Conservation (phyloP, 1,284 basidiomycete genomes). For the Ganoderma sp. region DNA sequence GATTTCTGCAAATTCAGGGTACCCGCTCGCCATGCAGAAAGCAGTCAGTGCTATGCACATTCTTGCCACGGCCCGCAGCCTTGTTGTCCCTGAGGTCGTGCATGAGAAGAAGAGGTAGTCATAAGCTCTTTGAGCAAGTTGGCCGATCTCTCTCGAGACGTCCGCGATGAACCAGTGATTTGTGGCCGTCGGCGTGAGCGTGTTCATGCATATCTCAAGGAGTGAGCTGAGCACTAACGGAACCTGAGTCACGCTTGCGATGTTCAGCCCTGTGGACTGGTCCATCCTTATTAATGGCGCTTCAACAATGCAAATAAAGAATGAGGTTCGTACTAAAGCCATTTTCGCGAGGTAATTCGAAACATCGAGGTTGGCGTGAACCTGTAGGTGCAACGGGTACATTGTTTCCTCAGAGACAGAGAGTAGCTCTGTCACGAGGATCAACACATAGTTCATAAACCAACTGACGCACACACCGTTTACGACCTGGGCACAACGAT, state of each 20-base stretch:
- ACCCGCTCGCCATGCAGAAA: slow-evolving; percentile 32
- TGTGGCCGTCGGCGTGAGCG: slow-evolving; percentile 48
- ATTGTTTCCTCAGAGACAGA: slow-evolving; percentile 3
- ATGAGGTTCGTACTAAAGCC: slow-evolving; percentile 10
- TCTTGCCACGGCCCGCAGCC: slow-evolving; percentile 49
- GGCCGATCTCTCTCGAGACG: slow-evolving; percentile 47
- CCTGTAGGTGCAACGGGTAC: slow-evolving; percentile 13
- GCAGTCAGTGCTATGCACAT: slow-evolving; percentile 42
- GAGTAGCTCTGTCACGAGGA: background rate
- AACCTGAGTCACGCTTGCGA: slow-evolving; percentile 41
- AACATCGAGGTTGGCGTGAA: slow-evolving; percentile 6
- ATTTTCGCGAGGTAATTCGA: slow-evolving; percentile 4
- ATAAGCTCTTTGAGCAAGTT: slow-evolving; percentile 49
- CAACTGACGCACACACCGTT: slow-evolving; percentile 19
- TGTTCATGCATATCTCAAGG: slow-evolving; percentile 49
- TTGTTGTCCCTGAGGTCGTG: slow-evolving; percentile 42
- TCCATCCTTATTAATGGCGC: background rate
- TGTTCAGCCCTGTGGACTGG: slow-evolving; percentile 7
- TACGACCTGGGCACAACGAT: slow-evolving; percentile 42
- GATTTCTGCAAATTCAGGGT: slow-evolving; percentile 33
- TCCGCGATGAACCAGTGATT: slow-evolving; percentile 57
- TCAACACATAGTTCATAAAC: background rate
- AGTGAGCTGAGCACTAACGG: slow-evolving; percentile 53
- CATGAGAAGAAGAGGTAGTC: slow-evolving; percentile 53
- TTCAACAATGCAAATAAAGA: background rate